Evolutionary conservation across 208 protist genomes (phyloP).

Genomic region (Strigomonas culicis): DNA sequence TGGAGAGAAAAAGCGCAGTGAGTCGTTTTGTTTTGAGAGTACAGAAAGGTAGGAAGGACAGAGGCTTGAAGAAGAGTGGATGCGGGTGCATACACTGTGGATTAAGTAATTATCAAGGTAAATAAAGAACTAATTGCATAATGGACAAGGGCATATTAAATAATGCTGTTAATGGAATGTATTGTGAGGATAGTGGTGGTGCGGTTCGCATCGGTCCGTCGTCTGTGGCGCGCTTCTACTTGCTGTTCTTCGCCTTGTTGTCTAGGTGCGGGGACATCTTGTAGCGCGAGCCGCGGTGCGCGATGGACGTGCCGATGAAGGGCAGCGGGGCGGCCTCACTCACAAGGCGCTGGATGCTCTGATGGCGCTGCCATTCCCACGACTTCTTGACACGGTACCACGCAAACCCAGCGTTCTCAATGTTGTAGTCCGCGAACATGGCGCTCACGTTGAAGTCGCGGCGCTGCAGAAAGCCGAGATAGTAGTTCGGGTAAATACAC

Average conservation of each 20-base stretch:
- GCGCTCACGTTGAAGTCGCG: conserved; percentile 85
- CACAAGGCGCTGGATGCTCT: conserved; percentile 74
- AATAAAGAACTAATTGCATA: too few species aligned
- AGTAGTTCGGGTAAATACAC: conserved; percentile 85
- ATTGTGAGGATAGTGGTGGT: too few species aligned
- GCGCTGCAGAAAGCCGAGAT: conserved; percentile 80
- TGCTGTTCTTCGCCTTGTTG: too few species aligned
- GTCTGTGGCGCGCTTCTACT: too few species aligned
- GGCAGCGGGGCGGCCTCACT: conserved; percentile 69
- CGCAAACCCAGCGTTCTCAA: conserved; percentile 76
- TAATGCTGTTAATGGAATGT: too few species aligned
- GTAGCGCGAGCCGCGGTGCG: conserved; percentile 56
- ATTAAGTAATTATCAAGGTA: too few species aligned
- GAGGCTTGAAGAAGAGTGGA: neutral
- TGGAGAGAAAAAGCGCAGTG: neutral
- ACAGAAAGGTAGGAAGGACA: neutral
- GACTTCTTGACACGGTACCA: conserved; percentile 85
- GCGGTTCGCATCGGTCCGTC: too few species aligned
- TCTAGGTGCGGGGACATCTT: conserved; percentile 35
- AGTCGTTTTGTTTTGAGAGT: neutral
- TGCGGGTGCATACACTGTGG: too few species aligned
- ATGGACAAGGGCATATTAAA: too few species aligned
- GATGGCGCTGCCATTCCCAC: conserved; percentile 74
- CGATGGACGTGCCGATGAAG: conserved; percentile 44
- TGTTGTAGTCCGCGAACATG: conserved; percentile 86